These are phyloP conservation scores for Termitomyces sp. DNA, from an alignment of 768 basidiomycete species.

Conservation along the genomic window DNA sequence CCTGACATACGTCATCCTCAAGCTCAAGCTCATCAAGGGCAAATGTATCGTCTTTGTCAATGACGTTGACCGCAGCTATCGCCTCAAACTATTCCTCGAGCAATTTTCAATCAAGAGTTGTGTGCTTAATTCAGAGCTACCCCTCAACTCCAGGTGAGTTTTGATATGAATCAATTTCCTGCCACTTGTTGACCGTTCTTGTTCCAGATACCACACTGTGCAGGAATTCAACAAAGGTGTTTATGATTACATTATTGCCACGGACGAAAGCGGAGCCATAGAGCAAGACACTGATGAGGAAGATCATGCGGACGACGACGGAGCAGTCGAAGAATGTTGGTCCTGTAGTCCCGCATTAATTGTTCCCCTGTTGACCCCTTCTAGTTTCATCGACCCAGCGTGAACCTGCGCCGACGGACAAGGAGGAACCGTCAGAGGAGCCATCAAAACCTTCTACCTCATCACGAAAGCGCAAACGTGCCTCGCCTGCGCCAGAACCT, in stretches of 20 bases:
- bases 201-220: slow-evolving; percentile 83
- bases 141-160: slow-evolving; percentile 81
- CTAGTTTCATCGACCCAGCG: slow-evolving; percentile 58
- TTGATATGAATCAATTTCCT: neutral
- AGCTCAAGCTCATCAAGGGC: slow-evolving; percentile 91
- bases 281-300: slow-evolving; percentile 45
- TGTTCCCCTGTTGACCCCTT: neutral
- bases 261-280: slow-evolving; percentile 76
- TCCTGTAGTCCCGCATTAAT: neutral
- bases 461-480: slow-evolving; percentile 58
- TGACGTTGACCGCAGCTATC: slow-evolving; percentile 90
- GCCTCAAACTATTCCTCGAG: slow-evolving; percentile 96
- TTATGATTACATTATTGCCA: slow-evolving; percentile 98
- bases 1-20: slow-evolving; percentile 92
- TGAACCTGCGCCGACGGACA: slow-evolving; percentile 24
- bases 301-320: slow-evolving; percentile 35
- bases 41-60: slow-evolving; percentile 98
- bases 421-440: slow-evolving; percentile 10
- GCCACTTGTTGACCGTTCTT: neutral
- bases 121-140: slow-evolving; percentile 93
- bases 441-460: slow-evolving; percentile 14
- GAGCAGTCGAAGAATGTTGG: slow-evolving; percentile 35
- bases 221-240: slow-evolving; percentile 99
- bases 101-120: slow-evolving; percentile 97
- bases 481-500: slow-evolving; percentile 33